A percentile compares a stretch with the other conserved stretches of the same genome.
Evolutionary conservation across 345 rosid genomes (phyloP).

Genomic region (Xanthoceras sorbifolium): DNA sequence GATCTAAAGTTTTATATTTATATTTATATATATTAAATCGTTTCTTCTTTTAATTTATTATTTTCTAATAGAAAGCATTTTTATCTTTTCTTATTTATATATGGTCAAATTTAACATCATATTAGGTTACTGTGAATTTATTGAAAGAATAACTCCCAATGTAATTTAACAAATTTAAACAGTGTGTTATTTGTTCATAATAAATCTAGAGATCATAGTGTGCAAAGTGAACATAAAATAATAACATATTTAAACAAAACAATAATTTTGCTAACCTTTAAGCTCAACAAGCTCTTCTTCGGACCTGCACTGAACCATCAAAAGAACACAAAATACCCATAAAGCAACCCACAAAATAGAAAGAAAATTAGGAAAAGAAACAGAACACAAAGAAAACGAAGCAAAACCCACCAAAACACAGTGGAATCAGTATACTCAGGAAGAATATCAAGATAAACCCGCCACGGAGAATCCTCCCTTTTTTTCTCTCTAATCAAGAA

Average conservation of each 20-base stretch:
- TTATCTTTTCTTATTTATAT: too few relatives aligned
- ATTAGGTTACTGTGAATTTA: too few relatives aligned
- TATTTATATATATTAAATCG: too few relatives aligned
- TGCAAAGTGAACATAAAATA: too few relatives aligned
- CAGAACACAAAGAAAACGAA: conserved; percentile 21
- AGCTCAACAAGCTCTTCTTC: conserved; percentile 92
- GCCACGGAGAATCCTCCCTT: conserved; percentile 63
- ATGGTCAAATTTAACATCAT: too few relatives aligned
- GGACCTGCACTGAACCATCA: conserved; percentile 91
- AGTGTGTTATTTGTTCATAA: too few relatives aligned
- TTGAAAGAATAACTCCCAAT: too few relatives aligned
- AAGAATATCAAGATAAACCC: conserved; percentile 78
- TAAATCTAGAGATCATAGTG: too few relatives aligned
- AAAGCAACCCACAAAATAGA: not conserved
- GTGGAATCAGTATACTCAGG: conserved; percentile 80
- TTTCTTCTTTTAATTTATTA: too few relatives aligned
- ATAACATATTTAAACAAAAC: not conserved
- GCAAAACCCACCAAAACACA: conserved; percentile 75
- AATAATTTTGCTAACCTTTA: conserved; percentile 53
- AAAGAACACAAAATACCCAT: conserved; percentile 10
- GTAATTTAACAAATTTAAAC: too few relatives aligned
- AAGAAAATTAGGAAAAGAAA: not conserved
- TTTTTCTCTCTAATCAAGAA: conserved; percentile 80
- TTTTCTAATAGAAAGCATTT: too few relatives aligned
- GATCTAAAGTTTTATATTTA: too few relatives aligned